Percentiles rank a stretch among this genome's conserved stretches.
Conservation (phyloP, 1,284 basidiomycete genomes). For the Puccinia horiana region DNA sequence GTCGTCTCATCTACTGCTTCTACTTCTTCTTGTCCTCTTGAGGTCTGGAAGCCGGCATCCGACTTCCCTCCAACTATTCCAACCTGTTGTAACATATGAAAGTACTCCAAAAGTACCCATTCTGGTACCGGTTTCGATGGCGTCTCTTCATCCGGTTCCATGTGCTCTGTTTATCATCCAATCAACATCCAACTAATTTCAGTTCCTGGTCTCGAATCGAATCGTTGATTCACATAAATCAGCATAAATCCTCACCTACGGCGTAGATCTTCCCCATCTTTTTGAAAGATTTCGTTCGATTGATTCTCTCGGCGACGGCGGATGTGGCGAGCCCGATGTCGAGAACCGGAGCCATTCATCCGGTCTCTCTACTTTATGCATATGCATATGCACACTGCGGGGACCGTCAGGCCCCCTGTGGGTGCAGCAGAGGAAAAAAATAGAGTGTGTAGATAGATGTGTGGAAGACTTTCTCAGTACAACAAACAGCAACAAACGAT, state of each 20-base stretch:
- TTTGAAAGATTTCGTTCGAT: too few relatives aligned
- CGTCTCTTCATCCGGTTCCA: constrained; percentile 83
- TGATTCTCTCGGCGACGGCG: too few relatives aligned
- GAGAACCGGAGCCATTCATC: too few relatives aligned
- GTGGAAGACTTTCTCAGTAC: too few relatives aligned
- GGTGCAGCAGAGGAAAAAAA: too few relatives aligned
- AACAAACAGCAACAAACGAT: too few relatives aligned
- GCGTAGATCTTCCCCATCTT: constrained; percentile 30
- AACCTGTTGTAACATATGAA: constrained; percentile 52
- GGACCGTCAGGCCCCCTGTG: too few relatives aligned
- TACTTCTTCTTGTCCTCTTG: background rate
- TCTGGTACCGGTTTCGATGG: constrained; percentile 69
- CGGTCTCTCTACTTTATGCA: too few relatives aligned
- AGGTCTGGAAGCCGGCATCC: background rate
- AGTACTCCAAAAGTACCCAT: constrained; percentile 68
- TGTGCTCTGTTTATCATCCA: constrained; percentile 69
- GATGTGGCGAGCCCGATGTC: too few relatives aligned
- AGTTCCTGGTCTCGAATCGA: background rate
- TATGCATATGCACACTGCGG: too few relatives aligned
- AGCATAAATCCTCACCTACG: background rate
- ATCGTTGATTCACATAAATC: background rate
- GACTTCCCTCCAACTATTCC: constrained; percentile 37
- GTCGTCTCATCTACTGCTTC: background rate
- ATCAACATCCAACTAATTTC: background rate
- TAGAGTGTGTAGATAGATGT: too few relatives aligned